A percentile compares a stretch with the other conserved stretches of the same genome.
These are phyloP conservation scores for Zygoascus ofunaensis DNA, from an alignment of 805 yeast genomes.

Conservation along the genomic window DNA sequence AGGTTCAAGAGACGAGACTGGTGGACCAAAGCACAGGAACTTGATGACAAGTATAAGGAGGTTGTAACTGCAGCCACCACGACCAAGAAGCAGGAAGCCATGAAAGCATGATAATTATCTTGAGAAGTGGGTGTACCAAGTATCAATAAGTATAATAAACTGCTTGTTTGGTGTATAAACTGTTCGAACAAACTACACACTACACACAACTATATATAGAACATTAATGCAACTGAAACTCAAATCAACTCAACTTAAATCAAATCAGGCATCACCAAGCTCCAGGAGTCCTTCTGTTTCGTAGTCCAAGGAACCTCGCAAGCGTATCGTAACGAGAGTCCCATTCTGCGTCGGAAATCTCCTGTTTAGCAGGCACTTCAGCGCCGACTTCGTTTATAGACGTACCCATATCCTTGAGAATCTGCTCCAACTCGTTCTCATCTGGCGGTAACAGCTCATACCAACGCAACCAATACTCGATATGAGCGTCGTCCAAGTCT, in stretches of 20 bases:
- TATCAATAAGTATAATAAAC: neutral
- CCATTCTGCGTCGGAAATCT: conserved; percentile 38
- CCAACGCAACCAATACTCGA: conserved; percentile 54
- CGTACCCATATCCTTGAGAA: conserved; percentile 31
- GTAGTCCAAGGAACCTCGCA: conserved; percentile 60
- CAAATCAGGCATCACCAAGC: too few species aligned
- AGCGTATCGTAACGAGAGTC: conserved; percentile 51
- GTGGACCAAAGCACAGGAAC: conserved; percentile 36
- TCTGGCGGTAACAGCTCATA: conserved; percentile 71
- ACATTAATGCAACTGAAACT: too few species aligned
- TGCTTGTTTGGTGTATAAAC: too few species aligned
- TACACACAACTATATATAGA: too few species aligned
- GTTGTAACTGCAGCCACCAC: conserved; percentile 19
- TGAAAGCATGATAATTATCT: conserved; percentile 2
- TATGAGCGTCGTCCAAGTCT: conserved; percentile 34
- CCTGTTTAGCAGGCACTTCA: conserved; percentile 22
- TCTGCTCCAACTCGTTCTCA: conserved; percentile 44
- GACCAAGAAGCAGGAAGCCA: conserved; percentile 1
- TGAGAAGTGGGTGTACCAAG: too few species aligned
- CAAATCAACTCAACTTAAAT: too few species aligned
- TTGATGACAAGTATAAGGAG: conserved; percentile 12
- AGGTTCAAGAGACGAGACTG: conserved; percentile 70
- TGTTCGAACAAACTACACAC: too few species aligned
- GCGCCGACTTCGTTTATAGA: conserved; percentile 35
- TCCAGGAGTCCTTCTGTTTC: conserved; percentile 42